Percentiles rank a stretch among this genome's conserved stretches.
Conservation (phyloP, 495 filamentous ascomycete species). For the Pyronema domesticum region DNA sequence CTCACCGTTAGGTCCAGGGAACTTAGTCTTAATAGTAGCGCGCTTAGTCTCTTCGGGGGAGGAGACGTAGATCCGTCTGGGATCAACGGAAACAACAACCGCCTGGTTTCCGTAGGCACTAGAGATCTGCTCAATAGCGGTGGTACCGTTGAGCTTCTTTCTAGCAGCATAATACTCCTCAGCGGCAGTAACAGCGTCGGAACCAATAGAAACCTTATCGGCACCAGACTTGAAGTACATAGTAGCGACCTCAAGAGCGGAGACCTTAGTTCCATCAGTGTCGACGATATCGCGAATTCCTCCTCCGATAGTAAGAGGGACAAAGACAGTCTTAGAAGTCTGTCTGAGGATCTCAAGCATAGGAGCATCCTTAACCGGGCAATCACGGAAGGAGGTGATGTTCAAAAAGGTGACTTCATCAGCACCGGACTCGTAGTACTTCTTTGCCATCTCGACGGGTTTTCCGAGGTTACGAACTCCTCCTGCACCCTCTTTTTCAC, state of each 20-base stretch:
- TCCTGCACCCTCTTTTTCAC: conserved; percentile 65
- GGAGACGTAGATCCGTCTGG: conserved; percentile 72
- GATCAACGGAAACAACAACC: conserved; percentile 90
- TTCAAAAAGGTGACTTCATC: conserved; percentile 96
- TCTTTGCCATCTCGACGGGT: conserved; percentile 81
- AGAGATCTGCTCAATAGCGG: conserved; percentile 88
- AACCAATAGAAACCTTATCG: conserved; percentile 97
- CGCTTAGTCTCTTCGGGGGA: conserved; percentile 55
- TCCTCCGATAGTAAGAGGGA: conserved; percentile 89
- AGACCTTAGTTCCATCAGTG: conserved; percentile 66
- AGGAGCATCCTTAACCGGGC: conserved; percentile 72
- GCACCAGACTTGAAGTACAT: conserved; percentile 97
- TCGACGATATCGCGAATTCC: conserved; percentile 85
- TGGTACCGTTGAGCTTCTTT: conserved; percentile 51
- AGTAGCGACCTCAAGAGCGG: conserved; percentile 78
- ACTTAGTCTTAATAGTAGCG: conserved; percentile 53
- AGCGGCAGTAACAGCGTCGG: conserved; percentile 79
- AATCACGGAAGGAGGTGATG: conserved; percentile 93
- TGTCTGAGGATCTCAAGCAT: conserved; percentile 86
- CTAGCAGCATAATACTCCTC: conserved; percentile 65
- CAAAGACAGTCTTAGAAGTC: conserved; percentile 84
- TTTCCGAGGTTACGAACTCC: conserved; percentile 87
- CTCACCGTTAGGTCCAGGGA: conserved; percentile 58
- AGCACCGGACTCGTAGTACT: conserved; percentile 90
- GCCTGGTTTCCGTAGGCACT: conserved; percentile 90